A percentile compares a stretch with the other conserved stretches of the same genome.
phyloP scores from a whole-genome alignment of 495 filamentous ascomycete genomes.

The Penicillium maclennaniae region DNA sequence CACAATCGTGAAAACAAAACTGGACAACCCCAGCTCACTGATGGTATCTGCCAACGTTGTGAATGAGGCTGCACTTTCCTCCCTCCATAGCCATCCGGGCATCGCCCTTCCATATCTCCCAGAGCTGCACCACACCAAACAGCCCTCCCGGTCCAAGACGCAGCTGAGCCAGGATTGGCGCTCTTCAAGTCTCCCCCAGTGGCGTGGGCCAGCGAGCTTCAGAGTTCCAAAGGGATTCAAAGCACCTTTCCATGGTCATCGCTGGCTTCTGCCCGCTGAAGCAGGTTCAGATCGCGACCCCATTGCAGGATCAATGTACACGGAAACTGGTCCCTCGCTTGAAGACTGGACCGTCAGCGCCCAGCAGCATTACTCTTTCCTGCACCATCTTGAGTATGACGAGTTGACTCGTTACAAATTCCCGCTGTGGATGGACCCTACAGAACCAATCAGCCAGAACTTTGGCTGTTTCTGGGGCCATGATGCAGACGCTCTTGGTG shows the following conservation, averaged over 20 bases:
- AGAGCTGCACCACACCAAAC: conserved; percentile 24
- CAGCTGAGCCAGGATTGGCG: conserved; percentile 26
- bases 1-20: conserved; percentile 48
- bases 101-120: conserved; percentile 37
- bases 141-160: conserved; percentile 10
- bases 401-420: conserved; percentile 49
- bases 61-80: conserved; percentile 37
- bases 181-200: conserved; percentile 25
- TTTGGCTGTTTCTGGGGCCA: conserved; percentile 48
- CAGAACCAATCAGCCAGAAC: conserved; percentile 39
- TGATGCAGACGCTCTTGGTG: conserved; percentile 27
- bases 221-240: conserved; percentile 22
- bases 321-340: conserved; percentile 32
- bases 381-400: conserved; percentile 47
- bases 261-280: conserved; percentile 28
- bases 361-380: conserved; percentile 54
- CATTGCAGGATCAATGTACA: conserved; percentile 29
- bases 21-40: conserved; percentile 43
- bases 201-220: conserved; percentile 29
- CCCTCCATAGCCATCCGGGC: conserved; percentile 33
- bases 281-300: conserved; percentile 24
- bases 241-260: conserved; percentile 27
- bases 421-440: conserved; percentile 45
- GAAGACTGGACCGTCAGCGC: conserved; percentile 48
- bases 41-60: conserved; percentile 53